These are phyloP conservation scores for Trichoderma sp. DNA, from an alignment of 2,329 filamentous ascomycete genomes.

Conservation along the genomic window DNA sequence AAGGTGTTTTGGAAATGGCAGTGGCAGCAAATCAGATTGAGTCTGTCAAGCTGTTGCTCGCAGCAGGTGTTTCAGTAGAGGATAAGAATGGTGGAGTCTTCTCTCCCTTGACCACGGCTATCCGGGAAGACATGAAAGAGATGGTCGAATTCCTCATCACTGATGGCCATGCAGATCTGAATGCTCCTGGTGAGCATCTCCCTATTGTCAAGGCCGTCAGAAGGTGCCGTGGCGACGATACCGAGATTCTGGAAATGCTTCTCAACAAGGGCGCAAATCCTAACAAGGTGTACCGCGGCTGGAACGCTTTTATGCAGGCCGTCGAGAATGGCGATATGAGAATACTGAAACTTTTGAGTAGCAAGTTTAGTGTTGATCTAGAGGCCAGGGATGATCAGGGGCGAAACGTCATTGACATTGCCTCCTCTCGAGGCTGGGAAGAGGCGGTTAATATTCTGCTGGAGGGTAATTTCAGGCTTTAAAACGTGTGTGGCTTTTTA, in stretches of 20 bases:
- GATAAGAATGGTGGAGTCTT: constrained; percentile 64
- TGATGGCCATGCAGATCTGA: constrained; percentile 61
- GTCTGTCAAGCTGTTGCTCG: constrained; percentile 63
- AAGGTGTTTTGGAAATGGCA: constrained; percentile 66
- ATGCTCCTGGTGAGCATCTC: constrained; percentile 67
- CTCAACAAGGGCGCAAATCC: constrained; percentile 64
- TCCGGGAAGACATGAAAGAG: constrained; percentile 60
- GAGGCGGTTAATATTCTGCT: constrained; percentile 54
- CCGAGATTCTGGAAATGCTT: constrained; percentile 61
- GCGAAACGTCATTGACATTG: constrained; percentile 56
- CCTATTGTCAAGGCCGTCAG: constrained; percentile 69
- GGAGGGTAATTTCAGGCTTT: constrained; percentile 30
- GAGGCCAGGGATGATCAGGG: constrained; percentile 53
- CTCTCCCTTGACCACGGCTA: constrained; percentile 64
- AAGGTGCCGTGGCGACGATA: constrained; percentile 53
- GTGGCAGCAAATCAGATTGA: constrained; percentile 66
- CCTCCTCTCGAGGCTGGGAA: constrained; percentile 56
- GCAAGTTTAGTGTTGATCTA: constrained; percentile 51
- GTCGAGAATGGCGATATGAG: constrained; percentile 60
- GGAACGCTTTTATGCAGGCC: constrained; percentile 64
- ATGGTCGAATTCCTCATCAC: constrained; percentile 62
- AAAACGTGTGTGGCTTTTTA: not conserved
- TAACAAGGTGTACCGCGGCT: constrained; percentile 65
- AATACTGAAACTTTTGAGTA: constrained; percentile 52
- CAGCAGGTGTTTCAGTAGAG: constrained; percentile 56